Conservation (phyloP, 352 stramenopile genomes). For the Globisporangium uncinulatum region DNA sequence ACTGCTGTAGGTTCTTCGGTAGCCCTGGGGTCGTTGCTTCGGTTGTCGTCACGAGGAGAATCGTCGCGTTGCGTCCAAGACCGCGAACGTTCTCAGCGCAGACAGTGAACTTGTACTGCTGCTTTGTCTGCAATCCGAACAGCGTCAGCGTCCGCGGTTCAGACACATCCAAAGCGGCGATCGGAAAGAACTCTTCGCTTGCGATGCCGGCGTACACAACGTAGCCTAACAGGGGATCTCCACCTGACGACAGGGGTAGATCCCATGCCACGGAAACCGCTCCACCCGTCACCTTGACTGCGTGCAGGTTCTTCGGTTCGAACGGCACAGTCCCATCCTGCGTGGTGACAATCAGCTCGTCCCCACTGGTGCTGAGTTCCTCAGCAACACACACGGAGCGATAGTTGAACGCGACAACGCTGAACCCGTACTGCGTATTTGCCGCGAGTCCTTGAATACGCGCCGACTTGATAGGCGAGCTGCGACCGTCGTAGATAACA, state of each 20-base stretch:
- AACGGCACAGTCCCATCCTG: conserved; percentile 29
- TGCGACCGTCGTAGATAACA: conserved; percentile 34
- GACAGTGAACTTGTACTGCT: conserved; percentile 29
- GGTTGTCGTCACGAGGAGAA: conserved; percentile 24
- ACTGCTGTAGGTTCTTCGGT: conserved; percentile 27
- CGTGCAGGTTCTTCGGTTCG: conserved; percentile 31
- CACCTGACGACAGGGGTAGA: conserved; percentile 30
- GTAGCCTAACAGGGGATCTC: conserved; percentile 25
- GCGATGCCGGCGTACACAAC: conserved; percentile 17
- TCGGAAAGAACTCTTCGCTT: conserved; percentile 5
- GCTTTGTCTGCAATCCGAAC: conserved; percentile 21
- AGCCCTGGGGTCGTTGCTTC: conserved; percentile 20
- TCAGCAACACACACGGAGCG: conserved; percentile 28
- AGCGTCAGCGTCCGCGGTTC: conserved; percentile 13
- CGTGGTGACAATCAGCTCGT: conserved; percentile 32
- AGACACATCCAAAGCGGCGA: conserved; percentile 11
- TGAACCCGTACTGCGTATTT: conserved; percentile 46
- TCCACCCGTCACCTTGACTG: conserved; percentile 26
- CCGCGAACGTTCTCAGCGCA: conserved; percentile 34
- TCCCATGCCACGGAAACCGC: conserved; percentile 42
- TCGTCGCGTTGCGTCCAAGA: conserved; percentile 26
- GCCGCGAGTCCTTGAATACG: conserved; percentile 24
- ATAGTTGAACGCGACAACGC: conserved; percentile 37
- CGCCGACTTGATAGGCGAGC: conserved; percentile 15
- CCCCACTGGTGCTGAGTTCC: conserved; percentile 19